phyloP scores from a whole-genome alignment of 2,329 filamentous ascomycete species.

The Coleophoma eucalyptorum region DNA sequence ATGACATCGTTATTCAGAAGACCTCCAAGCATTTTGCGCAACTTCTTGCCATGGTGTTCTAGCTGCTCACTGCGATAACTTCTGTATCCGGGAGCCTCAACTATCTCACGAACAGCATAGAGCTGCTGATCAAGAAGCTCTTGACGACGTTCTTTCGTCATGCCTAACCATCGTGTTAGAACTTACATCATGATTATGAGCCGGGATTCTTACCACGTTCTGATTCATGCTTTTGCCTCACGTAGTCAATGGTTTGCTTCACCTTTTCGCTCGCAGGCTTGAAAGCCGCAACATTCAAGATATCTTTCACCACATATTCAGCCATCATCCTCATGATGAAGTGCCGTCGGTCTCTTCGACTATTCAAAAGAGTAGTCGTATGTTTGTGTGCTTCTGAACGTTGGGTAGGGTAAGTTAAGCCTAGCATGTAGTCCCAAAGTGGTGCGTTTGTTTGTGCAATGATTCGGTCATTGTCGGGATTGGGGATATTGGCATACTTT shows the following conservation, averaged over 20 bases:
- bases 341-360: constrained; percentile 25
- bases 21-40: constrained; percentile 41
- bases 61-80: constrained; percentile 16
- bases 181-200: constrained; percentile 3
- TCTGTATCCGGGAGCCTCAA: constrained; percentile 29
- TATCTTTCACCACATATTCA: constrained; percentile 30
- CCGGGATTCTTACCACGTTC: constrained; percentile 21
- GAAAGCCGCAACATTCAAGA: constrained; percentile 31
- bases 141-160: constrained; percentile 23
- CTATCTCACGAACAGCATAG: constrained; percentile 31
- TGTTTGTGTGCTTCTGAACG: constrained; percentile 28
- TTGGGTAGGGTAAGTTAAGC: constrained; percentile 21
- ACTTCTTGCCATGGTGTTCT: constrained; percentile 13
- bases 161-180: constrained; percentile 7
- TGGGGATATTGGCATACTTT: constrained; percentile 16
- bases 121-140: constrained; percentile 32
- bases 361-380: constrained; percentile 28
- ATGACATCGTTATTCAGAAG: constrained; percentile 33
- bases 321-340: constrained; percentile 35
- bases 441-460: constrained; percentile 17
- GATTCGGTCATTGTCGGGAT: constrained; percentile 12
- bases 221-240: constrained; percentile 13
- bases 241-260: constrained; percentile 16
- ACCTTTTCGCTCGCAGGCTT: constrained; percentile 24
- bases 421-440: constrained; percentile 34